These are phyloP conservation scores for Botrytis tulipae DNA, from an alignment of 2,329 filamentous ascomycete species.

Conservation along the genomic window DNA sequence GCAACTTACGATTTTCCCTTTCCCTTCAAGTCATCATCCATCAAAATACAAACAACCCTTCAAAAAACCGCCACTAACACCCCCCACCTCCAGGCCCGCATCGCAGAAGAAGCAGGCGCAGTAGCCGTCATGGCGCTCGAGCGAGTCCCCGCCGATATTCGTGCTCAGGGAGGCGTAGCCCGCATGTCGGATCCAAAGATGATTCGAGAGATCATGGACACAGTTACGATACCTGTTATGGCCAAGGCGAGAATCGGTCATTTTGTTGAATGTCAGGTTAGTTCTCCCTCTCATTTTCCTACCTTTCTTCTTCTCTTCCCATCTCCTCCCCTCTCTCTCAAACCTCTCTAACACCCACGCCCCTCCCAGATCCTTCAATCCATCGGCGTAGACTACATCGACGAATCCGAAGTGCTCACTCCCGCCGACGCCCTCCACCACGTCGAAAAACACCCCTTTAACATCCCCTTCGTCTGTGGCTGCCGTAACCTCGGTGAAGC, in stretches of 20 bases:
- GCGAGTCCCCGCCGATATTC: conserved; percentile 94
- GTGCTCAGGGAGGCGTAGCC: conserved; percentile 85
- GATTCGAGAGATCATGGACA: conserved; percentile 92
- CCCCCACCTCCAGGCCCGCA: conserved; percentile 64
- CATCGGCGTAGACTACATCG: conserved; percentile 94
- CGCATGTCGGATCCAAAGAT: conserved; percentile 94
- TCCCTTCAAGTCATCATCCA: background rate
- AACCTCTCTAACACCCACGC: background rate
- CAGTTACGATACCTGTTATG: conserved; percentile 98
- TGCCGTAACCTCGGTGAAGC: conserved; percentile 94
- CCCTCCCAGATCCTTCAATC: conserved; percentile 77
- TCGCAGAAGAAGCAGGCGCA: conserved; percentile 95
- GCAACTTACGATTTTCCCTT: conserved; percentile 15
- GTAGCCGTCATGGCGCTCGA: conserved; percentile 98
- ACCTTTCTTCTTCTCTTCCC: too few relatives aligned
- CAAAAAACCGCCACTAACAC: background rate
- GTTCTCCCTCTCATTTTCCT: conserved; percentile 21
- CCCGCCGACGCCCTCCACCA: conserved; percentile 89
- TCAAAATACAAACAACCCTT: background rate
- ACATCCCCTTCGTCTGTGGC: conserved; percentile 90
- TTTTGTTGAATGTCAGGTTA: conserved; percentile 89
- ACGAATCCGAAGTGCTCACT: conserved; percentile 96
- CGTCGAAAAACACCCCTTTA: conserved; percentile 83
- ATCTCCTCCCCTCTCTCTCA: background rate
- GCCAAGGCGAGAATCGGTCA: conserved; percentile 97